phyloP scores from a whole-genome alignment of 2,329 filamentous ascomycete genomes.

The Aspergillus caelatus region DNA sequence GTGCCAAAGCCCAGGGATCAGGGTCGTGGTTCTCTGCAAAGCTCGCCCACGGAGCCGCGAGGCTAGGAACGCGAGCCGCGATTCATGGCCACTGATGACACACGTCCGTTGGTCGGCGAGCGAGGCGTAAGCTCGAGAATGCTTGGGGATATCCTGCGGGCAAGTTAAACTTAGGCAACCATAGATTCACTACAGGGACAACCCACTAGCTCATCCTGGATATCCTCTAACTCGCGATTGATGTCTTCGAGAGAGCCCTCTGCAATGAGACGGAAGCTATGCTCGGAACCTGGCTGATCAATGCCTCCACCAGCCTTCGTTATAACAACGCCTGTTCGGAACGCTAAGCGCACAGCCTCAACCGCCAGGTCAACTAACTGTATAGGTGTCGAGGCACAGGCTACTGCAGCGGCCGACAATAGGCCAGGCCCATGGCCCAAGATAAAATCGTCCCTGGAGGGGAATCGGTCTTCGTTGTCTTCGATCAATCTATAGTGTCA shows the following conservation, averaged over 20 bases:
- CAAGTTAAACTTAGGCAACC: neutral
- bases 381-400: slow-evolving; percentile 42
- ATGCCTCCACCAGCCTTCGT: neutral
- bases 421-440: slow-evolving; percentile 52
- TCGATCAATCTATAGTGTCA: neutral
- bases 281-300: neutral
- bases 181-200: slow-evolving; percentile 13
- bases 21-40: neutral
- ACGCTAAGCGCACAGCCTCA: slow-evolving; percentile 48
- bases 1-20: slow-evolving; percentile 24
- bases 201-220: slow-evolving; percentile 16
- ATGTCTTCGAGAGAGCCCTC: neutral
- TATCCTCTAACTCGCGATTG: slow-evolving; percentile 4
- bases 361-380: slow-evolving; percentile 47
- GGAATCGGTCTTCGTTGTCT: neutral
- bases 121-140: neutral
- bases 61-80: slow-evolving; percentile 25
- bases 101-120: neutral
- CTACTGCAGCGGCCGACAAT: slow-evolving; percentile 46
- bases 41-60: slow-evolving; percentile 8
- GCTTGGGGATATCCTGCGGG: neutral
- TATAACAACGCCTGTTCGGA: slow-evolving; percentile 48
- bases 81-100: slow-evolving; percentile 28
- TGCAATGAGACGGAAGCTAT: neutral
- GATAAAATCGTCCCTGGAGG: slow-evolving; percentile 3